These are phyloP conservation scores for Boletellus deceptivus DNA, from an alignment of 1,284 basidiomycete species.

Conservation along the genomic window DNA sequence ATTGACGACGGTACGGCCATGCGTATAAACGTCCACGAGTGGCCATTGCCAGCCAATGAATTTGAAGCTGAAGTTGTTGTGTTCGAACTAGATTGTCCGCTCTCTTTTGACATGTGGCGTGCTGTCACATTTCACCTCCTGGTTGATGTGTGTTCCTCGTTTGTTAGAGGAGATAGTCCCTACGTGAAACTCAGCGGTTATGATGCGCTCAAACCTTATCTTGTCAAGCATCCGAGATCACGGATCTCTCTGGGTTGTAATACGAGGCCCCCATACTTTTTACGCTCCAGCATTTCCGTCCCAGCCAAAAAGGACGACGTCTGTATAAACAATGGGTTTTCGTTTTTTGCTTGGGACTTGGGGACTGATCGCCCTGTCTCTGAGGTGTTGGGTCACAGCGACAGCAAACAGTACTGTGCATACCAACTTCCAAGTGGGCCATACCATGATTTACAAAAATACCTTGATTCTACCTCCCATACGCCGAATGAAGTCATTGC, in stretches of 20 bases:
- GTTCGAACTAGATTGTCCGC: conserved; percentile 47
- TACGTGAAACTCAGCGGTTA: conserved; percentile 10
- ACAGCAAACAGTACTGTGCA: not conserved
- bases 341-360: conserved; percentile 37
- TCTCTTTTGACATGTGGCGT: conserved; percentile 44
- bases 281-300: too few species aligned
- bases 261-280: conserved; percentile 33
- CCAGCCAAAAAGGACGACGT: not conserved
- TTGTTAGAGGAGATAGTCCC: not conserved
- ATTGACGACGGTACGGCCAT: too few species aligned
- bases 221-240: not conserved
- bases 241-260: conserved; percentile 38
- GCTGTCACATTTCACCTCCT: conserved; percentile 39
- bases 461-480: not conserved
- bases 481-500: not conserved
- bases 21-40: too few species aligned
- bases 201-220: not conserved
- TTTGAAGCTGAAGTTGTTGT: conserved; percentile 32
- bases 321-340: not conserved
- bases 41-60: not conserved
- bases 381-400: not conserved
- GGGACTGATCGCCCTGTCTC: not conserved
- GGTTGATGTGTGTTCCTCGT: conserved; percentile 29
- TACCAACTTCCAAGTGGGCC: not conserved
- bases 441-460: not conserved